Base-by-base conservation (phyloP, 2,329 filamentous ascomycete genomes). In the Verticillium zaregamsianum region DNA sequence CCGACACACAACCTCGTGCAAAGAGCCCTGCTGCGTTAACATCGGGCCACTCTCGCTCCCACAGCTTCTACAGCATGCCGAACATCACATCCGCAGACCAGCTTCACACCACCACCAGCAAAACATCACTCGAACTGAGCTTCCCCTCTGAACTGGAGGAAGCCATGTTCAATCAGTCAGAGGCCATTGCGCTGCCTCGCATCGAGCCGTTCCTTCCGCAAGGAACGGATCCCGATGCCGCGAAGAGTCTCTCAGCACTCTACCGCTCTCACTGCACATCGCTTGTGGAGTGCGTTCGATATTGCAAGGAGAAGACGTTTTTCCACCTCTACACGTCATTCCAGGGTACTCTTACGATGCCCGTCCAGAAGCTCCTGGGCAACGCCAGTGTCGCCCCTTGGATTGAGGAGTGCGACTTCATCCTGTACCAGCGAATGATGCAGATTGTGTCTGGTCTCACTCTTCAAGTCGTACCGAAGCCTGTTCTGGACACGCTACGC, bases 391-490 rank as follows among this genome's bases (percentile, higher is more conserved):
- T 98, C 61, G 92, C 93, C 3, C 85, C 90, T 1, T 99, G 95
- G 95, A 96, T 99, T 64, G 91, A 95, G 72, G 90, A 96, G 73
- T 97, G 92, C 72, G 95, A 99, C 74, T 96, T 95, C 77, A 84
- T 94, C 37, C 91, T 97, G 78, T 99, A 99, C 73, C 93, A 98
- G 74, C 93, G 93, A 67, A 97, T 98, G 90, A 93, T 97, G 78
- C 89, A 90, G 60, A 96, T 97, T 64, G 87, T 98, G 49, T 90
- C 91, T 1, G 88, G 89, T n/a, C 82, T 98, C 49, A 95, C 92
- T 4, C 83, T 97, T 8, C 93, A 98, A 73, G 93, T 97, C 15
- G 90, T 96, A 4, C 95, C 95, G 1, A 91, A 93, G 62, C 85
- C 89, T 3, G 93, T 98, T 7, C 82, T 97, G 63, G 91, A 93